Base-by-base conservation (phyloP, 2,329 filamentous ascomycete genomes). In the Pseudogymnoascus sp. region DNA sequence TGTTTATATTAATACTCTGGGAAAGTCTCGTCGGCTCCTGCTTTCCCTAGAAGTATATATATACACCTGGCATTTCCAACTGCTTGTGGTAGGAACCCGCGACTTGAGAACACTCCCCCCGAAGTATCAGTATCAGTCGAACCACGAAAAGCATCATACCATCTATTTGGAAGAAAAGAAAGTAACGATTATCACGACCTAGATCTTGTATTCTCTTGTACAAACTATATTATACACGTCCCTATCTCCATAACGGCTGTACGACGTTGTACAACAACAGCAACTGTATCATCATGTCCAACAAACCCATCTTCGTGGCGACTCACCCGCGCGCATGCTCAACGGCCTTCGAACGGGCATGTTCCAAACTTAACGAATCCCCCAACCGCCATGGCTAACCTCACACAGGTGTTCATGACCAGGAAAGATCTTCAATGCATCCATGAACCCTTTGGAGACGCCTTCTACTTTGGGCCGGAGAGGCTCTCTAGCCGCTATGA, bases 391-490 rank as follows among this genome's bases (percentile, higher is more conserved):
- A 23, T 37, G 55, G 12, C 62, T 63, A 62, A 63, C 21, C 38
- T 43, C 7, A n/a, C 43, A 41, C 68, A 95, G 90, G 93, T 97
- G 67, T 97, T 99, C 76, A 97, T 97, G 93, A 96, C 93, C 70
- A 89, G 91, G 69, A 84, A 85, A 69, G 88, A 96, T 72, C 83
- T 97, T 64, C 82, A 88, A 70, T 96, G 91, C 74, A 82, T 95
- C 69, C 95, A 97, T 75, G 95, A 99, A 79, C 95, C 95, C 4
- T 97, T 97, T 76, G 93, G 93, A 61, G 95, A 97, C 77, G 90
- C 93, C 65, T 97, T 93, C 74, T 97, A 97, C 79, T 97, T 89
- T 73, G 93, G 95, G 61, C 93, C 93, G 5, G 95, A 99, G 78
- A 84, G 91, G 69, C 82, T 97, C 69, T 88, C 89, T 71, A 79